phyloP scores from a whole-genome alignment of 2,329 filamentous ascomycete genomes.

The Raffaelea deltoideospora region DNA sequence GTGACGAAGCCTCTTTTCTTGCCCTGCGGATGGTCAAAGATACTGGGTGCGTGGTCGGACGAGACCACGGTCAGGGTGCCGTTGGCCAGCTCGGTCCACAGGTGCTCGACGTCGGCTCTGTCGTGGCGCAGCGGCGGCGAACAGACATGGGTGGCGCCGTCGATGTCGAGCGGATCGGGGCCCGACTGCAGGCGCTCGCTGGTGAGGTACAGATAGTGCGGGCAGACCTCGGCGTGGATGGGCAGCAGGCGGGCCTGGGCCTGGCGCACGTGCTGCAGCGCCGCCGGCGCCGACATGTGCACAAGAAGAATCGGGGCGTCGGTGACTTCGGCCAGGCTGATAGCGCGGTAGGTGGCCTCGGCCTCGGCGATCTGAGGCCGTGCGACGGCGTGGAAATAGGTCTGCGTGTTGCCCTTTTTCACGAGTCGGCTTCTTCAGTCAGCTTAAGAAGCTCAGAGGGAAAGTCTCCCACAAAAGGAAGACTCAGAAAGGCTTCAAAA shows the following conservation, averaged over 20 bases:
- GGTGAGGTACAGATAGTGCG: constrained; percentile 40
- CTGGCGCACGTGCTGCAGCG: constrained; percentile 29
- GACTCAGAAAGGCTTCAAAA: not conserved
- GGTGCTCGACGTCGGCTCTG: constrained; percentile 28
- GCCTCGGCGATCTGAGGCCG: constrained; percentile 29
- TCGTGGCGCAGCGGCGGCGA: constrained; percentile 30
- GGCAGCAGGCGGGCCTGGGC: constrained; percentile 35
- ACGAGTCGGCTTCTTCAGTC: constrained; percentile 12
- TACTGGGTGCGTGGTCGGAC: constrained; percentile 31
- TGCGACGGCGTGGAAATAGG: constrained; percentile 29
- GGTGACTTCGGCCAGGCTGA: constrained; percentile 31
- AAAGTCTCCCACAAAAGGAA: too few species aligned
- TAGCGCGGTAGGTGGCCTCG: constrained; percentile 33
- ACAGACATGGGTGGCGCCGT: constrained; percentile 35
- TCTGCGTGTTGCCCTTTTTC: constrained; percentile 15
- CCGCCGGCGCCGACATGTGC: constrained; percentile 31
- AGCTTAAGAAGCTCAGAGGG: too few species aligned
- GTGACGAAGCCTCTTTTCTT: constrained; percentile 10
- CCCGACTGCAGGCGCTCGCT: constrained; percentile 15
- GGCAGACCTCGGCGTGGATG: constrained; percentile 41
- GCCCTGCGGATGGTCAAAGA: constrained; percentile 26
- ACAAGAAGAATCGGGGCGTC: constrained; percentile 38
- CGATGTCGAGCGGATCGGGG: constrained; percentile 1
- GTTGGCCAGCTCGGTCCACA: constrained; percentile 34
- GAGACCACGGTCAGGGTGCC: constrained; percentile 37